These are phyloP conservation scores for Saccharomycopsis malanga DNA, from an alignment of 805 yeast species.

Conservation along the genomic window DNA sequence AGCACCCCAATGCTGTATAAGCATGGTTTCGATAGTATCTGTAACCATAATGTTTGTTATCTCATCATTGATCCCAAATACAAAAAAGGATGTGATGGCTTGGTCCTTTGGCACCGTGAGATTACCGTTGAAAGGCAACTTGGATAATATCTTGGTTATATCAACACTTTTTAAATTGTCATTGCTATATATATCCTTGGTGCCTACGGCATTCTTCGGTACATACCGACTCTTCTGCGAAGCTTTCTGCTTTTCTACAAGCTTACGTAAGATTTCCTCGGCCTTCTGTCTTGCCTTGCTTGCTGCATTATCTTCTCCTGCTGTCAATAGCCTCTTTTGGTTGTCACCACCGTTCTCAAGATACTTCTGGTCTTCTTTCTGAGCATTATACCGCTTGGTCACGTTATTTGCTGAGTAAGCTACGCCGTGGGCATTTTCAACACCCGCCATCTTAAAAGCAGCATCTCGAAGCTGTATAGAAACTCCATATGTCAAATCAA, in stretches of 20 bases:
- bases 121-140: slow-evolving; percentile 66
- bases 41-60: slow-evolving; percentile 57
- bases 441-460: slow-evolving; percentile 65
- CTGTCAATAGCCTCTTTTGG: slow-evolving; percentile 1
- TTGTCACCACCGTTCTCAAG: slow-evolving; percentile 21
- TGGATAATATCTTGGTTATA: slow-evolving; percentile 44
- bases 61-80: slow-evolving; percentile 66
- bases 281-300: slow-evolving; percentile 36
- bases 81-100: slow-evolving; percentile 51
- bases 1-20: background rate
- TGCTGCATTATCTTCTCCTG: slow-evolving; percentile 11
- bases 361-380: slow-evolving; percentile 34
- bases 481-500: slow-evolving; percentile 76
- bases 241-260: slow-evolving; percentile 33
- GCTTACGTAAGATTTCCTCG: slow-evolving; percentile 41
- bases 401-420: slow-evolving; percentile 44
- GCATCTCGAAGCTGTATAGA: slow-evolving; percentile 74
- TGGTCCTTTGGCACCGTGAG: slow-evolving; percentile 37
- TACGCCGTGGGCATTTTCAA: slow-evolving; percentile 30
- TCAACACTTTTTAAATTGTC: slow-evolving; percentile 32
- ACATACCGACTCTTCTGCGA: background rate
- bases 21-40: slow-evolving; percentile 38
- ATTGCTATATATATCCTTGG: slow-evolving; percentile 5
- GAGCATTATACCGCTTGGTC: slow-evolving; percentile 50
- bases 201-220: slow-evolving; percentile 15